Base-by-base conservation (phyloP, 768 basidiomycete species). In the Mycena amicta region DNA sequence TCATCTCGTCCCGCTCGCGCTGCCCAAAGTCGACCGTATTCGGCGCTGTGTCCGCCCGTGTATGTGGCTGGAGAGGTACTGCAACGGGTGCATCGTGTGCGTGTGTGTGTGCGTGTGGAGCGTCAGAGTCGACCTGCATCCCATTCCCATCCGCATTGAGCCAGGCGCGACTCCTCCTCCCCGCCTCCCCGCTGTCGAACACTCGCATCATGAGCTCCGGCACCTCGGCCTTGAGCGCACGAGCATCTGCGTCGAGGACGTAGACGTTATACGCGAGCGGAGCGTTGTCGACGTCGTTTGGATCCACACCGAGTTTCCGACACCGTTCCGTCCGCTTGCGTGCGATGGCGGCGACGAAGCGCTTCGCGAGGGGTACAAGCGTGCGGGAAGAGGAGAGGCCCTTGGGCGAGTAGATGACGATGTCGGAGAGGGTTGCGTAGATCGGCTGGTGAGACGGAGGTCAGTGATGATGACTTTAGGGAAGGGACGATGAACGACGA, bases 1-100 rank as follows among this genome's bases (percentile, higher is more conserved):
- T 78, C 92, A 95, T 95, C 76, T 95, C 94, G 60, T 92, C 90
- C 72, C 85, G 85, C 75, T 96, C 93, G 30, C 92, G 80, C 67
- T 86, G 82, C 15, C 90, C 86, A 71, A 95, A 93, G 69, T 92
- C 84, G 68, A 93, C 82, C 28, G 88, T 89, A 68, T 90, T 89
- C 3, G 77, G 76, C 15, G 30, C 67, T 64, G 31, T 58, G 43
- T n/a, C 62, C 47, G 31, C 57, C 37, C 50, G 30, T 30, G 30
- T 51, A 25, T 51, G 28, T 15, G 61, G 52, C 29, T 18, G 23
- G 41, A 60, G 22, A 15, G 64, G 59, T 26, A 50, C 43, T 25
- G 55, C 59, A 15, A 50, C 49, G 31, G 52, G 57, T 4, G 45
- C 54, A 50, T 57, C 49, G 29, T 26, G n/a, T 13, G 57, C 58